A percentile compares a stretch with the other conserved stretches of the same genome.
These are phyloP conservation scores for Tulasnella sp. DNA, from an alignment of 768 basidiomycete species.

Conservation along the genomic window DNA sequence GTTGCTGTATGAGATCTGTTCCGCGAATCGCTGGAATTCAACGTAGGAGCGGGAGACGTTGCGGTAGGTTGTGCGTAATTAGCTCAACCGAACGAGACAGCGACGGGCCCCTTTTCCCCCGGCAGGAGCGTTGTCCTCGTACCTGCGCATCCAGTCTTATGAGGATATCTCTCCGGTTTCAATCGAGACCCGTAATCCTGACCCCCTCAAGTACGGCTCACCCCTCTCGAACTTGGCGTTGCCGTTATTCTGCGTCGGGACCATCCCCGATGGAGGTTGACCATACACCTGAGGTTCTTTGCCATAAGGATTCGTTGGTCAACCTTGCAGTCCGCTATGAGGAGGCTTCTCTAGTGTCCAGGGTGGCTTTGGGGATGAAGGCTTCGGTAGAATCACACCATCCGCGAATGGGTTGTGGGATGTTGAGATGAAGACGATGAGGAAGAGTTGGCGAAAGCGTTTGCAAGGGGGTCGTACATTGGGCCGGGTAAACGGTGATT, in stretches of 20 bases:
- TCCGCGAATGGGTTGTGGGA: conserved; percentile 25
- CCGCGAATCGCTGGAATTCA: conserved; percentile 93
- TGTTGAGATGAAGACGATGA: conserved; percentile 14
- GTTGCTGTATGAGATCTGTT: conserved; percentile 80
- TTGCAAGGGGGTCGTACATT: conserved; percentile 16
- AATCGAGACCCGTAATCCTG: conserved; percentile 83
- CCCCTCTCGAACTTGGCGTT: conserved; percentile 62
- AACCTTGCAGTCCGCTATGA: neutral
- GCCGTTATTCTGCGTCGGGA: conserved; percentile 65
- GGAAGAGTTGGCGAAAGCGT: neutral
- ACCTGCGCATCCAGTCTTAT: conserved; percentile 95
- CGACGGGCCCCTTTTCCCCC: neutral
- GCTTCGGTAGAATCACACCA: conserved; percentile 18
- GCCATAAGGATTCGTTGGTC: conserved; percentile 57
- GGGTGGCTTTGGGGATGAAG: conserved; percentile 19
- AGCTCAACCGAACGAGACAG: neutral
- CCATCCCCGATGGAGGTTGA: conserved; percentile 75
- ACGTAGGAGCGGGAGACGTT: conserved; percentile 93
- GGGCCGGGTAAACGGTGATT: neutral
- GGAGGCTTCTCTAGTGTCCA: conserved; percentile 19
- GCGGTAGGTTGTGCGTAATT: conserved; percentile 60
- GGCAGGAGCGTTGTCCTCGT: conserved; percentile 31
- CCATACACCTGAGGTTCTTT: conserved; percentile 84
- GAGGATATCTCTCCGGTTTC: conserved; percentile 91
- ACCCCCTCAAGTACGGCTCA: conserved; percentile 85